Evolutionary conservation across 202 grass and related monocot genomes (phyloP).

Genomic region (Zoysia matrella): DNA sequence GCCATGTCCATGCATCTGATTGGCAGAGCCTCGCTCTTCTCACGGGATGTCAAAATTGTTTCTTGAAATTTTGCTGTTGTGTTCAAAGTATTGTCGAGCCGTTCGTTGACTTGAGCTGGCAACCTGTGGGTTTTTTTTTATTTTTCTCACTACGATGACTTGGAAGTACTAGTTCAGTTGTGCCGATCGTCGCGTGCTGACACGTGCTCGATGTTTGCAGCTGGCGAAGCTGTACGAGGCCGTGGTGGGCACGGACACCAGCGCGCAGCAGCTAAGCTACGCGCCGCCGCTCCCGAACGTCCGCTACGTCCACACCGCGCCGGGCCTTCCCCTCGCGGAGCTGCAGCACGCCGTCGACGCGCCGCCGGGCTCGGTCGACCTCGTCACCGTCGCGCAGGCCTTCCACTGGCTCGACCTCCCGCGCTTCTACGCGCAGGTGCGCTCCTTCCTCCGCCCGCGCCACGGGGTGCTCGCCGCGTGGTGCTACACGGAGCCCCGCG

Average conservation of each 20-base stretch:
- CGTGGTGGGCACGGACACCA: constrained; percentile 87
- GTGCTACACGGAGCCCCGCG: constrained; percentile 79
- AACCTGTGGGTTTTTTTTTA: too few relatives aligned
- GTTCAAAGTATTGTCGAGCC: neutral
- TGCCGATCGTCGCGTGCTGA: neutral
- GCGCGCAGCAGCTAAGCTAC: constrained; percentile 70
- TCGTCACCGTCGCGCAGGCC: constrained; percentile 81
- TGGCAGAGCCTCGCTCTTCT: neutral
- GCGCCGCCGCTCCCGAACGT: constrained; percentile 57
- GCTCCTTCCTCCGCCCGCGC: constrained; percentile 51
- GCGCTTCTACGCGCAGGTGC: constrained; percentile 60
- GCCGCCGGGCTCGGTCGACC: constrained; percentile 48
- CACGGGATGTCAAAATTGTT: neutral
- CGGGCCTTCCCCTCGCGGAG: constrained; percentile 25
- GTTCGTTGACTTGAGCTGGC: neutral
- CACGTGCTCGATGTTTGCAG: constrained; percentile 20
- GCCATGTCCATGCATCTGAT: too few relatives aligned
- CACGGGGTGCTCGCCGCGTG: constrained; percentile 77
- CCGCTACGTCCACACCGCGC: constrained; percentile 62
- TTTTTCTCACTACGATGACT: too few relatives aligned
- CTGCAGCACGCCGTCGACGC: constrained; percentile 64
- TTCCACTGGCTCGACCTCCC: constrained; percentile 89
- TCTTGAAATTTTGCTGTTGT: neutral
- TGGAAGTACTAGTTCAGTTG: neutral
- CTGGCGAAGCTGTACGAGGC: constrained; percentile 62